Percentiles rank a stretch among this genome's conserved stretches.
phyloP scores from a whole-genome alignment of 2,329 filamentous ascomycete genomes.

The Paecilomyces niveus region DNA sequence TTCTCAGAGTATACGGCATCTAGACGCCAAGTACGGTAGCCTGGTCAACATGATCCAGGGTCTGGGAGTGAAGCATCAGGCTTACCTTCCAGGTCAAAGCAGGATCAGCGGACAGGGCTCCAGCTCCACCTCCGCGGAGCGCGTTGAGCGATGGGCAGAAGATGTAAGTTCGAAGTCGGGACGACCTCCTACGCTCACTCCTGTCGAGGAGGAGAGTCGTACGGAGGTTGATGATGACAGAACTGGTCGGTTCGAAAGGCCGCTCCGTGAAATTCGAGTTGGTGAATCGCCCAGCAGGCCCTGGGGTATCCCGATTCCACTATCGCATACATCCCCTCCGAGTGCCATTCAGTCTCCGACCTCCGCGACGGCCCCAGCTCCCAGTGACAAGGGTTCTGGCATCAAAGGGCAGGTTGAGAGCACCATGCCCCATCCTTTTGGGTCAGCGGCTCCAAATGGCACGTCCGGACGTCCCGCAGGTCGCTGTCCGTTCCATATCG shows the following conservation, averaged over 20 bases:
- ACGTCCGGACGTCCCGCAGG: slow-evolving; percentile 14
- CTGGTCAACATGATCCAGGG: slow-evolving; percentile 92
- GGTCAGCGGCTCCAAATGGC: slow-evolving; percentile 3
- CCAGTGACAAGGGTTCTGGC: slow-evolving; percentile 12
- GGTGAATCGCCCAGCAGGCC: slow-evolving; percentile 89
- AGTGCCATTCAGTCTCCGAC: slow-evolving; percentile 18
- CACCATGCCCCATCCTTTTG: slow-evolving; percentile 8
- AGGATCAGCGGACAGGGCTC: slow-evolving; percentile 20
- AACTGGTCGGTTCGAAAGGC: slow-evolving; percentile 71
- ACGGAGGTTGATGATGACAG: slow-evolving; percentile 50
- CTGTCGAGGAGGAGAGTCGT: slow-evolving; percentile 31
- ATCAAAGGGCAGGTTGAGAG: slow-evolving; percentile 7
- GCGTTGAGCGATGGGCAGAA: slow-evolving; percentile 82
- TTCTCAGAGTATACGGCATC: slow-evolving; percentile 73
- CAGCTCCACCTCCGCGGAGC: slow-evolving; percentile 52
- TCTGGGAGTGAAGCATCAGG: slow-evolving; percentile 77
- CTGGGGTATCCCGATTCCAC: slow-evolving; percentile 82
- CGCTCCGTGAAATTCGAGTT: slow-evolving; percentile 81
- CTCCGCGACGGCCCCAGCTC: slow-evolving; percentile 11
- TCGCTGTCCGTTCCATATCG: slow-evolving; percentile 30
- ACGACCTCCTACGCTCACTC: slow-evolving; percentile 29
- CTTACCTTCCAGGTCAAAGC: slow-evolving; percentile 61
- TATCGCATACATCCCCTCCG: slow-evolving; percentile 38
- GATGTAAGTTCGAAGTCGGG: slow-evolving; percentile 57
- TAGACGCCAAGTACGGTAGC: slow-evolving; percentile 91